Evolutionary conservation across 257 asterid genomes (phyloP).

Genomic region (Coffea canephora): DNA sequence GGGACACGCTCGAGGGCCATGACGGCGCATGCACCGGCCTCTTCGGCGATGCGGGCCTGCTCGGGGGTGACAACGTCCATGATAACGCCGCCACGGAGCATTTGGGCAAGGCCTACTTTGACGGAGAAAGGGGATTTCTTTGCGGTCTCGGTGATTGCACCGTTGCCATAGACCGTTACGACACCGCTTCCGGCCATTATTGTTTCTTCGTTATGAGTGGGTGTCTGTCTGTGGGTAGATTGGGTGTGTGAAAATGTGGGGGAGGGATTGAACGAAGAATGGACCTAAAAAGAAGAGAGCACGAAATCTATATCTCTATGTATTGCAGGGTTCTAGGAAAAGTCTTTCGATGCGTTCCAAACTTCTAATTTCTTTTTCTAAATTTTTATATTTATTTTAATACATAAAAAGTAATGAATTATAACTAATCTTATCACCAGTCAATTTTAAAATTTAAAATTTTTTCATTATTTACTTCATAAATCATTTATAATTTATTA

Average conservation of each 20-base stretch:
- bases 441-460: no score
- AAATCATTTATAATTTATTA: no score
- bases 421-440: no score
- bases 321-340: no score
- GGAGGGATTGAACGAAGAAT: background rate
- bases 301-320: slow-evolving; percentile 6
- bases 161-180: slow-evolving; percentile 84
- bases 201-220: background rate
- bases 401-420: no score
- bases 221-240: background rate
- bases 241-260: background rate
- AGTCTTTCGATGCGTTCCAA: no score
- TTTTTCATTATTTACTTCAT: no score
- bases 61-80: slow-evolving; percentile 93
- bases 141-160: slow-evolving; percentile 74
- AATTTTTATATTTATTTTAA: no score
- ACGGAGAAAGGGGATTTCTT: slow-evolving; percentile 88
- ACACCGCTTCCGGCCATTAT: slow-evolving; percentile 87
- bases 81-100: slow-evolving; percentile 96
- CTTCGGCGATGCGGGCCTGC: slow-evolving; percentile 94
- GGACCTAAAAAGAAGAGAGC: background rate
- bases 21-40: slow-evolving; percentile 95
- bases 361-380: no score
- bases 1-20: slow-evolving; percentile 96
- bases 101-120: slow-evolving; percentile 89